Evolutionary conservation across 2,329 filamentous ascomycete genomes (phyloP), one percentile per base, ranked within the genome.

Genomic region (Nannizziopsis barbatae): DNA sequence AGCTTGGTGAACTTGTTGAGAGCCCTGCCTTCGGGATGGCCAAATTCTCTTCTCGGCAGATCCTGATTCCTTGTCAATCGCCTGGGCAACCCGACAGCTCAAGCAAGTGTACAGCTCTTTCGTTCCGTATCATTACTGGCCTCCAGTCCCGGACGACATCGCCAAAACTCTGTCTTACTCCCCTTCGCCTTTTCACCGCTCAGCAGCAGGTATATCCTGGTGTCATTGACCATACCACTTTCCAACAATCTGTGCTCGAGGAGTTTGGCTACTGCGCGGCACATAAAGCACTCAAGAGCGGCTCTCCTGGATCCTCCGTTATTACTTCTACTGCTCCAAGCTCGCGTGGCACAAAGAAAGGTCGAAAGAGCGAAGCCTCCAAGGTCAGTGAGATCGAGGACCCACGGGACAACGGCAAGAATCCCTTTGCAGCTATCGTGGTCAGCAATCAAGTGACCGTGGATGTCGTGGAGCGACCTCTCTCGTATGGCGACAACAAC

Each of bases 181-280:
- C 82, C 0, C 65, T 84, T 27, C 74, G 67, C 39, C 79, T 85
- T 54, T 84, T 85, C 67, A 79, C 77, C 54, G 69, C 75, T 6
- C 79, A 81, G 50, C 83, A 86, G 61, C 74, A 81, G 52, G 72
- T 77, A 0, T 75, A 80, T 55, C 68, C 72, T 22, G 71, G 71
- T 51, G 70, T 73, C 30, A 65, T 71, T 0, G 75, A 79, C 53
- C 73, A 79, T 39, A 71, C 76, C 3, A 73, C 72, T 2, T 85
- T 86, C 56, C 72, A 75, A 1, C 73, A 76, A 49, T 72, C 73
- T 30, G 71, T 82, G 2, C 75, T 80, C 56, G 73, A 76, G 52
- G 81, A 84, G 52, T 73, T 84, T 50, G 73, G 73, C 11, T 73
- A 62, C 49, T 64, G 53, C 37, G 41, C 38, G 12, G 15, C 42